Conservation (phyloP, 768 basidiomycete species). For the Leccinum boreale region DNA sequence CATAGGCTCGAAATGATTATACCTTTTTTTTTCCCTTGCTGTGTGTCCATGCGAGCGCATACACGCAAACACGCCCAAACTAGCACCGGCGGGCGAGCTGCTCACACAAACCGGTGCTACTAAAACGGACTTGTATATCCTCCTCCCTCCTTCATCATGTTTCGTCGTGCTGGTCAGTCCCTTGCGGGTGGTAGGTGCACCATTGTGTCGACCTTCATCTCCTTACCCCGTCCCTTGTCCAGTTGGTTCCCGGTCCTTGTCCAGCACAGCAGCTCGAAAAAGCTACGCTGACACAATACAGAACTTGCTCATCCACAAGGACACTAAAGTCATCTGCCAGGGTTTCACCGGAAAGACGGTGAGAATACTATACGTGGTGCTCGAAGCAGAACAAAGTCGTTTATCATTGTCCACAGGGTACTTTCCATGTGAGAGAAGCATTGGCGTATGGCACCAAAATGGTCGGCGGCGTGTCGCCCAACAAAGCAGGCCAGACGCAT, state of each 20-base stretch:
- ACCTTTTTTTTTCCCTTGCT: constrained; percentile 1
- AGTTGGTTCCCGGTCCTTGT: constrained; percentile 79
- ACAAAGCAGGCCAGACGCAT: constrained; percentile 95
- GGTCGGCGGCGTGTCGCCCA: constrained; percentile 96
- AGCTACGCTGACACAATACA: constrained; percentile 87
- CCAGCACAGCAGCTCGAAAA: constrained; percentile 66
- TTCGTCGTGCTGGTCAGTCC: constrained; percentile 59
- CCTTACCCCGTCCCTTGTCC: neutral
- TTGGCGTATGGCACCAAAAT: constrained; percentile 94
- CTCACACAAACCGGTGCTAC: constrained; percentile 10
- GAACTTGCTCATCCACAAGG: constrained; percentile 90
- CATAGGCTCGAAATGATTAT: constrained; percentile 16
- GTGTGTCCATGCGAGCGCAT: neutral
- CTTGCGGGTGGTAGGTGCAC: constrained; percentile 47
- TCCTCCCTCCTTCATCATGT: constrained; percentile 36
- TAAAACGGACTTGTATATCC: constrained; percentile 5
- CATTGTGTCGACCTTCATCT: neutral
- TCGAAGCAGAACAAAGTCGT: neutral
- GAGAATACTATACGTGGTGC: constrained; percentile 18
- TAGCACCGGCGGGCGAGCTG: constrained; percentile 17
- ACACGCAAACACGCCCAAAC: constrained; percentile 26
- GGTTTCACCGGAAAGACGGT: constrained; percentile 97
- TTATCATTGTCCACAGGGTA: constrained; percentile 55
- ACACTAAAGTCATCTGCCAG: constrained; percentile 92
- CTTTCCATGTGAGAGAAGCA: constrained; percentile 94